Conservation (phyloP, 306 rosid genomes). For the Gleditsia sinensis region DNA sequence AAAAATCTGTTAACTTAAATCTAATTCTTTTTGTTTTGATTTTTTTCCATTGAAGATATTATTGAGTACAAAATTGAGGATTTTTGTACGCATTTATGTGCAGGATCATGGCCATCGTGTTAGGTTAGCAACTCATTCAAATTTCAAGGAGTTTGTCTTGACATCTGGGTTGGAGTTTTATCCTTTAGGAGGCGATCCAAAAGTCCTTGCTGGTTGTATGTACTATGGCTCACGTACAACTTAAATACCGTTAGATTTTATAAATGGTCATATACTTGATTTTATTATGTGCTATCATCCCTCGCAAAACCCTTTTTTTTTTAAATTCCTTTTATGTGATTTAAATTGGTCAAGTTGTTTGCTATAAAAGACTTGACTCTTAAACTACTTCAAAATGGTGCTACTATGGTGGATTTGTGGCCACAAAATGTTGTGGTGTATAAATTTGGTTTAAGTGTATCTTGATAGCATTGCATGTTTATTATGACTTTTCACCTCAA, state of each 20-base stretch:
- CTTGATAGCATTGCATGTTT: background rate
- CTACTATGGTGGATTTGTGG: background rate
- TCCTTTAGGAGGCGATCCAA: constrained; percentile 97
- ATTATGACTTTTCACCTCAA: background rate
- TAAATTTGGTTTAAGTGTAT: background rate
- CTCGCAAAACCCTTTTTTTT: background rate
- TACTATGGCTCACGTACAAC: constrained; percentile 41
- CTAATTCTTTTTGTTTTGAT: constrained; percentile 1
- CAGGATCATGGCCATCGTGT: constrained; percentile 99
- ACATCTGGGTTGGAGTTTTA: constrained; percentile 98
- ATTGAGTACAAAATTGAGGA: constrained; percentile 8
- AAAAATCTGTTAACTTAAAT: background rate
- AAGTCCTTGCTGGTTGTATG: constrained; percentile 98
- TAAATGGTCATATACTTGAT: constrained; percentile 8
- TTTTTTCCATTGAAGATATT: background rate
- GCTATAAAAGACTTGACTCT: background rate
- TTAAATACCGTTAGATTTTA: constrained; percentile 25
- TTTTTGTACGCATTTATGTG: constrained; percentile 36
- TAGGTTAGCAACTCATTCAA: constrained; percentile 96
- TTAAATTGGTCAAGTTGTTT: background rate
- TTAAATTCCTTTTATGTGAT: background rate
- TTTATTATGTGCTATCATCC: constrained; percentile 10
- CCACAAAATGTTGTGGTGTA: background rate
- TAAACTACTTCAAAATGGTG: background rate
- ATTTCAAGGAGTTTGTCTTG: constrained; percentile 97